Evolutionary conservation across 1,284 basidiomycete species (phyloP).

Genomic region (Cutaneotrichosporon dermatis): DNA sequence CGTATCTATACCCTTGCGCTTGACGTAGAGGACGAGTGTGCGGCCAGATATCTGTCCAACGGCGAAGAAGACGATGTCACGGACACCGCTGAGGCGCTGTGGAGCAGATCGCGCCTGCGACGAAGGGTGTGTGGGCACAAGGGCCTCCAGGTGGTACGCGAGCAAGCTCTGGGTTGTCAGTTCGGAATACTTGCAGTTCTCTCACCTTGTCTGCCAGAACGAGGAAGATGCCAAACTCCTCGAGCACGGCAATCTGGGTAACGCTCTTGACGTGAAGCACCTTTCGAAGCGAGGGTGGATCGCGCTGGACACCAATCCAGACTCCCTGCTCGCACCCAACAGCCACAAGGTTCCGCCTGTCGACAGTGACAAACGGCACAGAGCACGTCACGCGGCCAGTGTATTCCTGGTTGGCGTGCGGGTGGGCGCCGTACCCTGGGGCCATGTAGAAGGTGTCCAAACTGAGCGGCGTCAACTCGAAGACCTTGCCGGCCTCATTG

Average conservation of each 20-base stretch:
- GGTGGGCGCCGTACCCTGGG: slow-evolving; percentile 52
- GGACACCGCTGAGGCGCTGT: slow-evolving; percentile 74
- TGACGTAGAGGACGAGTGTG: slow-evolving; percentile 91
- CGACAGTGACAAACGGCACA: slow-evolving; percentile 79
- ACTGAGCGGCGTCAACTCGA: slow-evolving; percentile 80
- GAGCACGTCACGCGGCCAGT: slow-evolving; percentile 91
- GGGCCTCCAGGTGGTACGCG: slow-evolving; percentile 89
- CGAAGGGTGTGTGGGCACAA: slow-evolving; percentile 68
- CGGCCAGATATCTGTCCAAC: slow-evolving; percentile 79
- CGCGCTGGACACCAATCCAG: slow-evolving; percentile 90
- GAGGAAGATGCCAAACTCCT: slow-evolving; percentile 91
- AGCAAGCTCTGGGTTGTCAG: slow-evolving; percentile 39
- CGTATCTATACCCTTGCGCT: slow-evolving; percentile 85
- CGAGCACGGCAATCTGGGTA: slow-evolving; percentile 88
- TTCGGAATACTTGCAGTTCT: not conserved
- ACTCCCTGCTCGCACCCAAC: slow-evolving; percentile 93
- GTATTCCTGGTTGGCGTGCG: slow-evolving; percentile 62
- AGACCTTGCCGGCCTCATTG: slow-evolving; percentile 83
- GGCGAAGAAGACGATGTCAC: slow-evolving; percentile 91
- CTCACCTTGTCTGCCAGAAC: slow-evolving; percentile 72
- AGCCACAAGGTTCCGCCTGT: slow-evolving; percentile 78
- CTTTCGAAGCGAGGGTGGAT: slow-evolving; percentile 77
- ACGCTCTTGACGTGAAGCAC: slow-evolving; percentile 86
- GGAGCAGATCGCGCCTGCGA: slow-evolving; percentile 52
- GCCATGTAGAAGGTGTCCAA: slow-evolving; percentile 77